Evolutionary conservation across 257 asterid species (phyloP), one percentile per base, ranked within the genome.

Genomic region (Jacaranda mimosifolia): DNA sequence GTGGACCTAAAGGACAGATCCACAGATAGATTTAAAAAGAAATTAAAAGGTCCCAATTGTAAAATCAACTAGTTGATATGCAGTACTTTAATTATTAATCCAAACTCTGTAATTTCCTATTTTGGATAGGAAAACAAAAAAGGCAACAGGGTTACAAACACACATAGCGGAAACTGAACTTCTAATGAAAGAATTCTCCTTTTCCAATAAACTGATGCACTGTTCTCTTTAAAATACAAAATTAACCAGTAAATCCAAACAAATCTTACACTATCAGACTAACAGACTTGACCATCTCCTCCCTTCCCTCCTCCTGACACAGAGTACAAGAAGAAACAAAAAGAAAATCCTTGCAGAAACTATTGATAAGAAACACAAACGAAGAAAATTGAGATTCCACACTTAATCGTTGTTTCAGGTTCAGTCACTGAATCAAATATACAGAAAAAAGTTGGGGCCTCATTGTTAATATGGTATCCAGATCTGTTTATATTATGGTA

Each of bases 401-500:
- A 39, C 63, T n/a, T 4, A 49, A 51, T 72, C 32, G 49, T 39
- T 68, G 66, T 43, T 49, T 43, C 55, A 60, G 14, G 6, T 46
- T 63, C 73, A 70, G 74, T 58, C 72, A 72, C 59, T 3, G 18
- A 73, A 77, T 66, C 46, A 49, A 77, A 67, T 58, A 52, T 56
- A 56, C 42, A 11, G 68, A 26, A 78, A 53, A 70, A 49, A 15
- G 36, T 38, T 72, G 74, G 64, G 42, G 46, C 68, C 46, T 43
- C 38, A 57, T 49, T 7, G 66, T 64, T 64, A 63, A 55, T 46
- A 65, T 45, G 66, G 55, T 43, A 56, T 38, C 21, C 68, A 26
- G 32, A 26, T 26, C 32, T 26, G 32, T 26, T 26, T 26, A 26
- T 26, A 26, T 26, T 26, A 26, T 26, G 32, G 32, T 26, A 26